A percentile compares a stretch with the other conserved stretches of the same genome.
Evolutionary conservation across 345 rosid genomes (phyloP).

Genomic region (Dimocarpus longan): DNA sequence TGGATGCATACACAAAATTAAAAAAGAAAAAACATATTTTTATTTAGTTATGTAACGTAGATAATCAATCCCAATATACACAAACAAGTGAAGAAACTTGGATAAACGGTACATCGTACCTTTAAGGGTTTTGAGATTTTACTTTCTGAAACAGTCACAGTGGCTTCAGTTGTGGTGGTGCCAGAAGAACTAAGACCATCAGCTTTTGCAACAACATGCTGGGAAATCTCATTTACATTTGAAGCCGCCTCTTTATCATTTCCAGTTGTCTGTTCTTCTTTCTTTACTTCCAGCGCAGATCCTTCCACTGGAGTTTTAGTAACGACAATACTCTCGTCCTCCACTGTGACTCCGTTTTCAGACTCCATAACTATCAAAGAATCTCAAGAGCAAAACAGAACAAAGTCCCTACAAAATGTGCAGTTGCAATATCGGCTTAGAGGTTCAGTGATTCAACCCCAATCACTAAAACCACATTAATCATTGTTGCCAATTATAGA

Average conservation of each 20-base stretch:
- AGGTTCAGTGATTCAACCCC: not conserved
- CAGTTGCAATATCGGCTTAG: constrained; percentile 11
- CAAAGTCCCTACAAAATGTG: constrained; percentile 31
- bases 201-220: constrained; percentile 32
- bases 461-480: not conserved
- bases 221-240: constrained; percentile 30
- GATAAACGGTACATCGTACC: constrained; percentile 42
- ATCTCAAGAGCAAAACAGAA: constrained; percentile 5
- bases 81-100: constrained; percentile 19
- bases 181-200: constrained; percentile 33
- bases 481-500: not conserved
- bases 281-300: constrained; percentile 33
- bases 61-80: not conserved
- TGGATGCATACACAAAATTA: not conserved
- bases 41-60: not conserved
- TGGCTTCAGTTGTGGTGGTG: constrained; percentile 25
- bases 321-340: constrained; percentile 35
- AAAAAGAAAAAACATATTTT: not conserved
- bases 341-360: constrained; percentile 40
- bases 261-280: constrained; percentile 36
- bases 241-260: constrained; percentile 27
- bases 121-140: constrained; percentile 46
- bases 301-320: constrained; percentile 36
- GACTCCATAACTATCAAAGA: constrained; percentile 58
- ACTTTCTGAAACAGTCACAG: constrained; percentile 36